phyloP scores from a whole-genome alignment of 495 filamentous ascomycete species.

The Acidiella bohemica region DNA sequence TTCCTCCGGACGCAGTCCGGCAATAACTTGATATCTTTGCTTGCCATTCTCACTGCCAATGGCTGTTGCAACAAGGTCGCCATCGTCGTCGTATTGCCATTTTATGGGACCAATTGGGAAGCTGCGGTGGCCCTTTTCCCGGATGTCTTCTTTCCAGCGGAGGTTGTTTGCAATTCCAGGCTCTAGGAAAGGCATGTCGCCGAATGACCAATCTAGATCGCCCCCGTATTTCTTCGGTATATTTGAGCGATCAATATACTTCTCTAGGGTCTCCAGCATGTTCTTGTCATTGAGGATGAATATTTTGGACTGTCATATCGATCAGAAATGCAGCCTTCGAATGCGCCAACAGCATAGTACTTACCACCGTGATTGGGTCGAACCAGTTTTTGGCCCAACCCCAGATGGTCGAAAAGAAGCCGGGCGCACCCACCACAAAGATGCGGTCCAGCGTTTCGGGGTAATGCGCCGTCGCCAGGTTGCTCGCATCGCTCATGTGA shows the following conservation, averaged over 20 bases:
- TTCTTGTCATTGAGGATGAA: slow-evolving; percentile 64
- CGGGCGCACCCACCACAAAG: slow-evolving; percentile 77
- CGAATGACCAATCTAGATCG: slow-evolving; percentile 65
- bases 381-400: slow-evolving; percentile 94
- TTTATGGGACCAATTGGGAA: slow-evolving; percentile 29
- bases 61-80: slow-evolving; percentile 25
- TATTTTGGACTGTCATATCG: slow-evolving; percentile 54
- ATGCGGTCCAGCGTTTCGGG: slow-evolving; percentile 81
- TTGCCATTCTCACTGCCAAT: slow-evolving; percentile 26
- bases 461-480: slow-evolving; percentile 80
- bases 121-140: slow-evolving; percentile 19
- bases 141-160: slow-evolving; percentile 21
- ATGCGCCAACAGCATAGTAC: neutral
- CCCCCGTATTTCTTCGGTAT: slow-evolving; percentile 80
- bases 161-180: slow-evolving; percentile 31
- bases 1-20: slow-evolving; percentile 15
- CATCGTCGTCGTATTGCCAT: slow-evolving; percentile 24
- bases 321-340: neutral
- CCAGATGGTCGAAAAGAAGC: slow-evolving; percentile 90
- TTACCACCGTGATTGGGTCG: slow-evolving; percentile 65
- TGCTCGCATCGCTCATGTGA: slow-evolving; percentile 83
- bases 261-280: slow-evolving; percentile 55
- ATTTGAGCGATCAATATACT: slow-evolving; percentile 66
- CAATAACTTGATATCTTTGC: slow-evolving; percentile 20
- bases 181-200: slow-evolving; percentile 57